Percentiles rank a stretch among this genome's conserved stretches.
Evolutionary conservation across 495 filamentous ascomycete species (phyloP).

Genomic region (Lichina pygmaea): DNA sequence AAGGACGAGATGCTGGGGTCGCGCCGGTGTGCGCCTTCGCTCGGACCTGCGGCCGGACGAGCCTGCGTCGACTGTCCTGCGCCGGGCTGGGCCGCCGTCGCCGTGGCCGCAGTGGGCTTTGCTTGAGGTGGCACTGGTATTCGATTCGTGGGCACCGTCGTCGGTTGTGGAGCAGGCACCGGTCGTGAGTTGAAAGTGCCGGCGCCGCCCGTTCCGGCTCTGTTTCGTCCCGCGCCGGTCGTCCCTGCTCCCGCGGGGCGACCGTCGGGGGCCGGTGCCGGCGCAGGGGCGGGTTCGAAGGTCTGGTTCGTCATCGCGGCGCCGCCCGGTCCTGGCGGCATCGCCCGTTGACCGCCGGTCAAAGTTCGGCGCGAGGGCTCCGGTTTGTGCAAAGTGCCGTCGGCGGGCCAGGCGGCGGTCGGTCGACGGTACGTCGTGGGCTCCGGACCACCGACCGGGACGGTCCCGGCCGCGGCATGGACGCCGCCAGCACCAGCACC

Average conservation of each 20-base stretch:
- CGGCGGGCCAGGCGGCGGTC: no score
- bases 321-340: no score
- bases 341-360: no score
- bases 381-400: no score
- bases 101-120: neutral
- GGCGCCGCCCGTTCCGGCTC: neutral
- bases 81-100: neutral
- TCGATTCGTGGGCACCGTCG: neutral
- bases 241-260: neutral
- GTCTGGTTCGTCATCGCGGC: no score
- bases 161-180: conserved; percentile 2
- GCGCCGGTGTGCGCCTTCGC: neutral
- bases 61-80: neutral
- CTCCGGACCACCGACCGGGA: no score
- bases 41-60: neutral
- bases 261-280: no score
- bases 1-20: conserved; percentile 27
- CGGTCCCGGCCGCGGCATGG: conserved; percentile 9
- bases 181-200: conserved; percentile 1
- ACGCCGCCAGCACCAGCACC: neutral
- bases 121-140: no score
- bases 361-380: no score
- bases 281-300: no score
- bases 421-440: no score
- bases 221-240: neutral